phyloP scores from a whole-genome alignment of 2,329 filamentous ascomycete genomes.

The Colletotrichum sp. region DNA sequence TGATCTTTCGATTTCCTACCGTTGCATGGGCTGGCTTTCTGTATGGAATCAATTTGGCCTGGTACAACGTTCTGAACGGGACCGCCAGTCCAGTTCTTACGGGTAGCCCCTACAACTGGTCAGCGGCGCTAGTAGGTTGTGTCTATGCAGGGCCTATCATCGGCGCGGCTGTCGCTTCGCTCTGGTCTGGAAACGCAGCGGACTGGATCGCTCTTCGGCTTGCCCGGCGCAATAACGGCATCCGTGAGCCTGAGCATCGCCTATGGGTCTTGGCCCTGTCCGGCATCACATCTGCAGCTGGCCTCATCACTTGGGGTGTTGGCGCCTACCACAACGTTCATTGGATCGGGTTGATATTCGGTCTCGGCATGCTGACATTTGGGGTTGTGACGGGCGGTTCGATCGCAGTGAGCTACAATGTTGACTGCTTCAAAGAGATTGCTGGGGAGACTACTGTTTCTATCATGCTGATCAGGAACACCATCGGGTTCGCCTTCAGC shows the following conservation, averaged over 20 bases:
- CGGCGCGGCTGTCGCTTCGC: neutral
- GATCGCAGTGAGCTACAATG: neutral
- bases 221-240: neutral
- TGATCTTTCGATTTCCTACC: neutral
- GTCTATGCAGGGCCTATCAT: neutral
- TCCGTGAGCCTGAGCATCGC: neutral
- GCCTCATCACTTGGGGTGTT: neutral
- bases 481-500: neutral
- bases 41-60: neutral
- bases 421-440: neutral
- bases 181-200: neutral
- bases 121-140: neutral
- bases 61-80: neutral
- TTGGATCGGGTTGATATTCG: neutral
- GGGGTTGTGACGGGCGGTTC: neutral
- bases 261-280: neutral
- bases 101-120: neutral
- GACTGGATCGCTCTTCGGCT: neutral
- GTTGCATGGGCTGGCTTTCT: neutral
- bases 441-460: fast-evolving
- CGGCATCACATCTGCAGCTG: fast-evolving
- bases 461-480: neutral
- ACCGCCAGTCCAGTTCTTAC: neutral
- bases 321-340: neutral
- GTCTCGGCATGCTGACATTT: neutral